A percentile compares a stretch with the other conserved stretches of the same genome.
phyloP scores from a whole-genome alignment of 495 filamentous ascomycete species.

The Penicillium macrosclerotiorum region DNA sequence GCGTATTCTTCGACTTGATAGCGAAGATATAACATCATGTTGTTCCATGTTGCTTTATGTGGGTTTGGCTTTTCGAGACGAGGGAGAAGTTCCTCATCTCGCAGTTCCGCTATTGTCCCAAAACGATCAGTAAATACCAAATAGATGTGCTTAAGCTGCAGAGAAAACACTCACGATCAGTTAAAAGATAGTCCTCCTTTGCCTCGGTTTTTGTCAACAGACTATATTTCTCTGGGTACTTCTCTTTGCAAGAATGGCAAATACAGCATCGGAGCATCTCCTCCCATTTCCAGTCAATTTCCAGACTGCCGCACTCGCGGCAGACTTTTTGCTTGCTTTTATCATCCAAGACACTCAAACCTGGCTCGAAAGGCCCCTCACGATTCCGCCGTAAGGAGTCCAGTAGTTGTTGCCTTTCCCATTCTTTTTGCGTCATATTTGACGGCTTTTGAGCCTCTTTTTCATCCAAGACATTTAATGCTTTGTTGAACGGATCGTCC shows the following conservation, averaged over 20 bases:
- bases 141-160: background rate
- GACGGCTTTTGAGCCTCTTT: conserved; percentile 68
- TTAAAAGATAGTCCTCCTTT: conserved; percentile 90
- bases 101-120: conserved; percentile 65
- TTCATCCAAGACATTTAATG: conserved; percentile 55
- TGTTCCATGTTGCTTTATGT: conserved; percentile 92
- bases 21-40: conserved; percentile 95
- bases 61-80: conserved; percentile 89
- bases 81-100: conserved; percentile 80
- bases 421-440: conserved; percentile 89
- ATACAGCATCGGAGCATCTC: conserved; percentile 71
- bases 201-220: conserved; percentile 96
- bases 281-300: conserved; percentile 95
- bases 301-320: conserved; percentile 74
- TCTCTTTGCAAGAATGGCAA: conserved; percentile 80
- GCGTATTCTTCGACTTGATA: conserved; percentile 94
- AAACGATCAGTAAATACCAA: background rate
- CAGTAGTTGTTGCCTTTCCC: conserved; percentile 78
- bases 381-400: conserved; percentile 67
- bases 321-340: conserved; percentile 69
- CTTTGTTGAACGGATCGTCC: conserved; percentile 87
- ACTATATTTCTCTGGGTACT: conserved; percentile 85
- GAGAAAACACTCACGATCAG: conserved; percentile 84
- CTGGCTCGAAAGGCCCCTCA: conserved; percentile 82
- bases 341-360: conserved; percentile 64